These are phyloP conservation scores for Clausena lansium DNA, from an alignment of 345 rosid species.

Conservation along the genomic window DNA sequence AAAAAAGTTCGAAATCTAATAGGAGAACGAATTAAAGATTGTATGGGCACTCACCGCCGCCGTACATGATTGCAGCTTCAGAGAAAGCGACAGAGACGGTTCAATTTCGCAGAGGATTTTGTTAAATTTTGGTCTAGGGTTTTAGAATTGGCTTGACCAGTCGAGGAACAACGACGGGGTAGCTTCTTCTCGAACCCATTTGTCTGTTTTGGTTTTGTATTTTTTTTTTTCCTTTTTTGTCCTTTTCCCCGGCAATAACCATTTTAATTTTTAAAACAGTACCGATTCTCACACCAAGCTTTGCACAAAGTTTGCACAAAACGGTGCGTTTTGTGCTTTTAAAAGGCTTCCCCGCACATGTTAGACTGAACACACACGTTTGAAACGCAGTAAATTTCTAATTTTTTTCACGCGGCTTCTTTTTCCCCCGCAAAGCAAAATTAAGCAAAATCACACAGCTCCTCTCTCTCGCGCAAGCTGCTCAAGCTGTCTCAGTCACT, in stretches of 20 bases:
- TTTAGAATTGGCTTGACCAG: not conserved
- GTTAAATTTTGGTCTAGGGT: not conserved
- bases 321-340: no score
- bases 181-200: not conserved
- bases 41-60: slow-evolving; percentile 69
- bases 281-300: no score
- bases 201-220: not conserved
- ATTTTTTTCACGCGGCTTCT: no score
- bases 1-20: not conserved
- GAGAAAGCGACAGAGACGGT: not conserved
- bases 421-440: no score
- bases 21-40: not conserved
- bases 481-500: no score
- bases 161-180: not conserved
- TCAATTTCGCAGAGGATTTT: slow-evolving; percentile 11
- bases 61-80: slow-evolving; percentile 62
- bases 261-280: no score
- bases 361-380: no score
- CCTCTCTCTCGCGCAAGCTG: no score
- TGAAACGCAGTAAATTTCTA: no score
- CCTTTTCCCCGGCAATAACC: not conserved
- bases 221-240: not conserved
- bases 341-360: no score
- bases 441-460: no score
- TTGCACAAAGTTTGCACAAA: no score